These are phyloP conservation scores for Xylaria sp. DNA, from an alignment of 2,329 filamentous ascomycete genomes.

Conservation along the genomic window DNA sequence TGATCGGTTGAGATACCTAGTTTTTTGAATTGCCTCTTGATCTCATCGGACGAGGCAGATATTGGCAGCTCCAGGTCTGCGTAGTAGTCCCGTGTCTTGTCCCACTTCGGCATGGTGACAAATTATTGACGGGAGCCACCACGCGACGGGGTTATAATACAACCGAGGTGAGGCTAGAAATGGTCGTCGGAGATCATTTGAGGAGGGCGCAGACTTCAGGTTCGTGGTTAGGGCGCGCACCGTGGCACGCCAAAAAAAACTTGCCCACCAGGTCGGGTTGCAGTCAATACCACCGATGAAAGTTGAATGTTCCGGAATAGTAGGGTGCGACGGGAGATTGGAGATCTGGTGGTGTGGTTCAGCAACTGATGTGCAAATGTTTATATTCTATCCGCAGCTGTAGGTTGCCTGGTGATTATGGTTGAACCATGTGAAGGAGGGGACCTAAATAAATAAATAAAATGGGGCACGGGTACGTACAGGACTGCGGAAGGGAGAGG, in stretches of 20 bases:
- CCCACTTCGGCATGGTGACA: slow-evolving; percentile 72
- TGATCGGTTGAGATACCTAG: slow-evolving; percentile 65
- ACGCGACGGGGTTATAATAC: slow-evolving; percentile 18
- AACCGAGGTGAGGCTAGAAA: slow-evolving; percentile 11
- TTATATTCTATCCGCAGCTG: slow-evolving; percentile 15
- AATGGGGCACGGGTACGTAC: background rate
- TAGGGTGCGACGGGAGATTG: background rate
- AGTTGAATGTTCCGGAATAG: background rate
- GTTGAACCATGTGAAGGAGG: slow-evolving; percentile 11
- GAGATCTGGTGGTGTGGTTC: slow-evolving; percentile 1
- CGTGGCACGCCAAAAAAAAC: background rate
- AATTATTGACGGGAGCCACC: slow-evolving; percentile 23
- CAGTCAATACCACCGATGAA: background rate
- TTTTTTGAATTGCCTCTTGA: slow-evolving; percentile 88
- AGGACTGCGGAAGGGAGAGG: background rate
- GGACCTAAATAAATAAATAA: slow-evolving; percentile 8
- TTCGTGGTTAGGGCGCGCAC: background rate
- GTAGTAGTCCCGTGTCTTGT: slow-evolving; percentile 81
- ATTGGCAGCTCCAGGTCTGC: slow-evolving; percentile 79
- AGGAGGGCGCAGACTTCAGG: slow-evolving; percentile 9
- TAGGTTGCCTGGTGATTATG: slow-evolving; percentile 8
- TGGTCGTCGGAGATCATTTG: slow-evolving; percentile 31
- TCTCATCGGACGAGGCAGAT: slow-evolving; percentile 75
- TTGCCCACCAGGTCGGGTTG: background rate
- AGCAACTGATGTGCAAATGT: slow-evolving; percentile 11